Percentiles rank a stretch among this genome's conserved stretches.
These are phyloP conservation scores for Cronartium quercuum DNA, from an alignment of 1,284 basidiomycete genomes.

Conservation along the genomic window DNA sequence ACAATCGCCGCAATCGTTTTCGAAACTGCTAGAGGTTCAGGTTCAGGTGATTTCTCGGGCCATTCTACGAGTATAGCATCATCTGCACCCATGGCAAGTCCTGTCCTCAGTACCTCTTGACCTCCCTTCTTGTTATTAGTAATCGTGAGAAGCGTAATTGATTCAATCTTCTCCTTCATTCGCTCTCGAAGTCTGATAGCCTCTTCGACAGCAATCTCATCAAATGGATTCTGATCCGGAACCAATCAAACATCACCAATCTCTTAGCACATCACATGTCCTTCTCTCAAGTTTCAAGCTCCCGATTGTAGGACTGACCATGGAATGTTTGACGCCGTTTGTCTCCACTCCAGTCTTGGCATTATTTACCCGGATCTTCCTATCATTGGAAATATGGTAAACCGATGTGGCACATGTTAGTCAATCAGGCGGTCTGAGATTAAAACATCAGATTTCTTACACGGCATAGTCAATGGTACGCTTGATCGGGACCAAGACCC, in stretches of 20 bases:
- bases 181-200: slow-evolving; percentile 85
- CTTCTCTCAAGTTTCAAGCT: neutral
- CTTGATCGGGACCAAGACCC: slow-evolving; percentile 87
- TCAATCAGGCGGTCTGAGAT: slow-evolving; percentile 10
- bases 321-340: slow-evolving; percentile 87
- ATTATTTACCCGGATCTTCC: slow-evolving; percentile 89
- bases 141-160: slow-evolving; percentile 84
- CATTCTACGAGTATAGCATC: slow-evolving; percentile 82
- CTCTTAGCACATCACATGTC: neutral
- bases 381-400: slow-evolving; percentile 49
- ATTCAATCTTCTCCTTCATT: slow-evolving; percentile 64
- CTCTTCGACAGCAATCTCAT: slow-evolving; percentile 77
- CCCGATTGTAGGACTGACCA: slow-evolving; percentile 58
- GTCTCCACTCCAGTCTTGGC: slow-evolving; percentile 87
- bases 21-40: slow-evolving; percentile 80
- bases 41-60: slow-evolving; percentile 61
- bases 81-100: slow-evolving; percentile 97
- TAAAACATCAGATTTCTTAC: slow-evolving; percentile 38
- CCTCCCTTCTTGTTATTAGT: slow-evolving; percentile 72
- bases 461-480: slow-evolving; percentile 54
- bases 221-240: slow-evolving; percentile 52
- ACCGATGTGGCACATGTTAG: neutral
- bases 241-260: slow-evolving; percentile 9
- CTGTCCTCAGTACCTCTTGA: slow-evolving; percentile 83
- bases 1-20: slow-evolving; percentile 75